A percentile compares a stretch with the other conserved stretches of the same genome.
These are phyloP conservation scores for Tetrapisispora arboricola DNA, from an alignment of 805 yeast genomes.

Conservation along the genomic window DNA sequence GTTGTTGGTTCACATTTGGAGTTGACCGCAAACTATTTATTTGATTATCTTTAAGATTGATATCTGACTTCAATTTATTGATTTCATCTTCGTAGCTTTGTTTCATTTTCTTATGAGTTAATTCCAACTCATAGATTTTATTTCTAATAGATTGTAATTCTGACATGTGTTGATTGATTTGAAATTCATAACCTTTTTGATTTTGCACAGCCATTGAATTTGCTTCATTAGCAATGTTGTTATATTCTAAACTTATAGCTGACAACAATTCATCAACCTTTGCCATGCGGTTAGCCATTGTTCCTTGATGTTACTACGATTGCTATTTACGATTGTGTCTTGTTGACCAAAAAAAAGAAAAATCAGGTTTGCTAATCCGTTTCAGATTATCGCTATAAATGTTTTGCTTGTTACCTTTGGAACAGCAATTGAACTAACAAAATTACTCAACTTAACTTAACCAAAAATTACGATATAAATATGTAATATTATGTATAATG, in stretches of 20 bases:
- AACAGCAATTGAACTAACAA: too few relatives aligned
- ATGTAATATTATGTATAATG: too few relatives aligned
- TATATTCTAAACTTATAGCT: conserved; percentile 86
- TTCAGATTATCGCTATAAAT: too few relatives aligned
- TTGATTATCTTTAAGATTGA: conserved; percentile 69
- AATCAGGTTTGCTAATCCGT: too few relatives aligned
- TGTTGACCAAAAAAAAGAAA: too few relatives aligned
- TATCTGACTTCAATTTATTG: conserved; percentile 69
- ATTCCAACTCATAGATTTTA: conserved; percentile 86
- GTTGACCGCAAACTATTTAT: conserved; percentile 10
- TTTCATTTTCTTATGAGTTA: conserved; percentile 89
- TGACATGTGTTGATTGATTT: conserved; percentile 81
- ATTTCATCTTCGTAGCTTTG: conserved; percentile 95
- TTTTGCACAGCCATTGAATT: conserved; percentile 68
- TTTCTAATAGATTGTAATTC: conserved; percentile 92
- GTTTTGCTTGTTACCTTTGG: too few relatives aligned
- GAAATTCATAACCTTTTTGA: conserved; percentile 84
- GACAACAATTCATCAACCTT: conserved; percentile 73
- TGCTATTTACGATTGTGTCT: too few relatives aligned
- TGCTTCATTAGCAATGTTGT: conserved; percentile 75
- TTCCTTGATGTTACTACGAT: not conserved
- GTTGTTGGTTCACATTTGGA: not conserved
- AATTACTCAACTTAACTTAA: too few relatives aligned
- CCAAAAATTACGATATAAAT: too few relatives aligned
- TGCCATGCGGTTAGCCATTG: not conserved